These are phyloP conservation scores for Umbelopsis ramanniana DNA, from an alignment of 192 early-diverging fungal species.

Conservation along the genomic window DNA sequence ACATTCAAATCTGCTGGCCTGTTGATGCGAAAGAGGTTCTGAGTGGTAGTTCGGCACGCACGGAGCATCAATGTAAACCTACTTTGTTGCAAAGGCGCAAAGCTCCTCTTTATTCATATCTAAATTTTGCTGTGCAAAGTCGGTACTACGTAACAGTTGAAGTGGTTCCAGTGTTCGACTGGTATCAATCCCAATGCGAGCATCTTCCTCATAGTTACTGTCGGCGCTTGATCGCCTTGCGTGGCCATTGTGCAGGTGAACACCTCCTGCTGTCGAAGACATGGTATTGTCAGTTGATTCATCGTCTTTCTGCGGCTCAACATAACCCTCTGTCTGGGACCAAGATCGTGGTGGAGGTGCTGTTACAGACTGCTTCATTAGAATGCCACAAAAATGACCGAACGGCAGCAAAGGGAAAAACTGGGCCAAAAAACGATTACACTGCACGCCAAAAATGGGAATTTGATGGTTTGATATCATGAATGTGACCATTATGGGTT, in stretches of 20 bases:
- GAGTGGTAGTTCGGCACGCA: too few species aligned
- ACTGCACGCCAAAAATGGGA: not conserved
- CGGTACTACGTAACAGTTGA: not conserved
- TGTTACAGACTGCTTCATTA: not conserved
- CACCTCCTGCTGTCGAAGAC: not conserved
- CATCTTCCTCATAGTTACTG: conserved; percentile 4
- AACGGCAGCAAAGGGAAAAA: not conserved
- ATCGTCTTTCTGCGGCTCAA: not conserved
- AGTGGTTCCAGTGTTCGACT: not conserved
- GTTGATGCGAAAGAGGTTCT: not conserved
- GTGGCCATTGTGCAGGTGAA: not conserved
- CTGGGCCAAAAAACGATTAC: not conserved
- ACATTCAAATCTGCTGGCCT: conserved; percentile 73
- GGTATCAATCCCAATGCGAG: not conserved
- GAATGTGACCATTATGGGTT: not conserved
- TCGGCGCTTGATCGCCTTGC: conserved; percentile 10
- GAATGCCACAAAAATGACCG: not conserved
- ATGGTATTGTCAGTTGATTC: not conserved
- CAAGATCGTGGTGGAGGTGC: conserved; percentile 13
- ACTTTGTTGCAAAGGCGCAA: not conserved
- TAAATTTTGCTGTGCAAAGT: not conserved
- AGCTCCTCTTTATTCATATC: not conserved
- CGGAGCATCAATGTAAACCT: not conserved
- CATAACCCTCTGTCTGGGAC: conserved; percentile 4
- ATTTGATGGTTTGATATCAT: conserved; percentile 15